Conservation (phyloP, 2,329 filamentous ascomycete species). For the Dactylonectria estremocensis region DNA sequence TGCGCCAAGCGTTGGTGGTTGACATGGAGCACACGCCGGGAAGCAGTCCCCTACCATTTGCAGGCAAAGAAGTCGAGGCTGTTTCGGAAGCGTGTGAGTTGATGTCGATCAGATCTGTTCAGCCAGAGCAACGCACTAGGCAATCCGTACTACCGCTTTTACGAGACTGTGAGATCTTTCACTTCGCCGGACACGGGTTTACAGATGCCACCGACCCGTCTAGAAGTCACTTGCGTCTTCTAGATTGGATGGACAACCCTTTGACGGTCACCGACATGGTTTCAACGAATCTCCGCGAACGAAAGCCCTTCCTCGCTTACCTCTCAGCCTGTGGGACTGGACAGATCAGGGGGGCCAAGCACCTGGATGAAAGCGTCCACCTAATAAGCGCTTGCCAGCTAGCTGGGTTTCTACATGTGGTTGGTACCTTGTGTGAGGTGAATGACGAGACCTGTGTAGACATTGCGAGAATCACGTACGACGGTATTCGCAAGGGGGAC, state of each 20-base stretch:
- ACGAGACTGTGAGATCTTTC: constrained; percentile 52
- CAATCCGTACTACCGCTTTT: constrained; percentile 45
- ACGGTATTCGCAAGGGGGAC: background rate
- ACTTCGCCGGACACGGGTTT: constrained; percentile 59
- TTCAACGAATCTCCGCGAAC: too few relatives aligned
- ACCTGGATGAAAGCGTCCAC: constrained; percentile 56
- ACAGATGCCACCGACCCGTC: constrained; percentile 13
- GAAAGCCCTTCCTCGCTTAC: constrained; percentile 53
- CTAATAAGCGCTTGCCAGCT: constrained; percentile 41
- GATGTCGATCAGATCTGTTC: background rate
- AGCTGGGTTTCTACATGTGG: constrained; percentile 14
- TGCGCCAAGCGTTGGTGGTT: constrained; percentile 43
- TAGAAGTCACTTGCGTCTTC: constrained; percentile 28
- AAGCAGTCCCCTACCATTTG: constrained; percentile 32
- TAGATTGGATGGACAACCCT: constrained; percentile 3
- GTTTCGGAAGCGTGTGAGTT: constrained; percentile 27
- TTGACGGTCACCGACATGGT: too few relatives aligned
- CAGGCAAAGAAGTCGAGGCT: constrained; percentile 35
- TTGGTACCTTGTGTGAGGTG: constrained; percentile 18
- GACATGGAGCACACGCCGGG: constrained; percentile 44
- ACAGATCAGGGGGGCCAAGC: constrained; percentile 34
- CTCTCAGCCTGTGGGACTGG: constrained; percentile 57
- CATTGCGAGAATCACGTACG: constrained; percentile 6
- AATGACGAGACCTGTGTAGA: constrained; percentile 1
- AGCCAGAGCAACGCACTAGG: constrained; percentile 27